phyloP scores from a whole-genome alignment of 352 stramenopile species.

The Phytopythium chamaehyphon region DNA sequence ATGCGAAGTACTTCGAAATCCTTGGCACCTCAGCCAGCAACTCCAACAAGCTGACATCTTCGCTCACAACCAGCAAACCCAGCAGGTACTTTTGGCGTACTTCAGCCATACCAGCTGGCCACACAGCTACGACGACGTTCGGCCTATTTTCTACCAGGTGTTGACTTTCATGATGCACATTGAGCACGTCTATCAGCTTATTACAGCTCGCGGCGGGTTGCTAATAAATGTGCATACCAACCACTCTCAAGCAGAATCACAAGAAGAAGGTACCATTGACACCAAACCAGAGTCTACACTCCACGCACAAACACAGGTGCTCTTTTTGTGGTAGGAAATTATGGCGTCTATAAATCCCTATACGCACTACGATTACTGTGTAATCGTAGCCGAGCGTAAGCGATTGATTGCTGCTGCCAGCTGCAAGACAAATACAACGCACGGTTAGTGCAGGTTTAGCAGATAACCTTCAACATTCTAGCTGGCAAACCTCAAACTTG shows the following conservation, averaged over 20 bases:
- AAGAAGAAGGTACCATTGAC: neutral
- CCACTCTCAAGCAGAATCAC: neutral
- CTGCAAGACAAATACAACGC: conserved; percentile 21
- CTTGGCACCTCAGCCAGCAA: conserved; percentile 14
- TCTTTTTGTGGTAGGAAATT: neutral
- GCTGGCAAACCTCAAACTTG: conserved; percentile 74
- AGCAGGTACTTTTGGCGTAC: conserved; percentile 29
- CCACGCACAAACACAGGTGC: neutral
- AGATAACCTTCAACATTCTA: too few relatives aligned
- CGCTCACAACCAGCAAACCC: conserved; percentile 1
- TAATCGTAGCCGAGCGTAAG: conserved; percentile 69
- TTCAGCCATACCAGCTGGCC: conserved; percentile 30
- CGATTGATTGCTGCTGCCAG: conserved; percentile 87
- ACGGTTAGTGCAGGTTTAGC: neutral
- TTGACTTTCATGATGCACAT: conserved; percentile 40
- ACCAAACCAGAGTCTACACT: neutral
- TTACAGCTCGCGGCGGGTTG: conserved; percentile 21
- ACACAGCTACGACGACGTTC: conserved; percentile 19
- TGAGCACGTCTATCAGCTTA: conserved; percentile 21
- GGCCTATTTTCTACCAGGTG: conserved; percentile 21
- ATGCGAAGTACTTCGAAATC: conserved; percentile 34
- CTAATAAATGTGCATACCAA: conserved; percentile 4
- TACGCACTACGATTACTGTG: conserved; percentile 28
- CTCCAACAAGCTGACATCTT: conserved; percentile 14
- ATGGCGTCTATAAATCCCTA: neutral